Percentiles rank a stretch among this genome's conserved stretches.
Evolutionary conservation across 2,329 filamentous ascomycete species (phyloP).

Genomic region (Cercospora sp.): DNA sequence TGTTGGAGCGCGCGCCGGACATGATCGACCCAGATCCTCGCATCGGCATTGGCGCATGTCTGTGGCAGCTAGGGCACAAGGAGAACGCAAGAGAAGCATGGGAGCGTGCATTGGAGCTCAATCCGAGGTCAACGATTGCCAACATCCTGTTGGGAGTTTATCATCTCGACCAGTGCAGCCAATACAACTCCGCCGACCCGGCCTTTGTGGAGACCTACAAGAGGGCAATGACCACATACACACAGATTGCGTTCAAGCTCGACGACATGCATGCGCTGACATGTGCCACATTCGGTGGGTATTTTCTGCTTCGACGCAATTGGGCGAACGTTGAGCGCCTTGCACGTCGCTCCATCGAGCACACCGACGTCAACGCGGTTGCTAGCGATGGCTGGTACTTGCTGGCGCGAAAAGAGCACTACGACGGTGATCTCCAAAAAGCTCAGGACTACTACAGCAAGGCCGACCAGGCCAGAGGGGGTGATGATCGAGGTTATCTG

Average conservation of each 20-base stretch:
- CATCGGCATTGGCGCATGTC: constrained; percentile 93
- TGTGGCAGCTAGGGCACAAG: constrained; percentile 95
- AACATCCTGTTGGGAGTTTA: constrained; percentile 88
- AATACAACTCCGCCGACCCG: constrained; percentile 77
- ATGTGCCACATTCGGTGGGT: constrained; percentile 84
- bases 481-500: constrained; percentile 84
- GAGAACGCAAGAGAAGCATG: constrained; percentile 88
- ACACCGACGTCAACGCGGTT: constrained; percentile 93
- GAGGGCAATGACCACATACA: constrained; percentile 91
- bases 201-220: constrained; percentile 85
- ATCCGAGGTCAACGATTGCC: constrained; percentile 81
- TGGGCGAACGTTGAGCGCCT: constrained; percentile 80
- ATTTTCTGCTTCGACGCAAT: constrained; percentile 81
- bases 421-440: constrained; percentile 69
- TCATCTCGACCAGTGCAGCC: constrained; percentile 82
- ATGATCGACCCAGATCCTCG: constrained; percentile 90
- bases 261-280: constrained; percentile 89
- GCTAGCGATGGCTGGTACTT: constrained; percentile 98
- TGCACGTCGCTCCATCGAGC: constrained; percentile 89
- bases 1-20: constrained; percentile 79
- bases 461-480: constrained; percentile 88
- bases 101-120: constrained; percentile 81
- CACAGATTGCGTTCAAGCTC: constrained; percentile 87
- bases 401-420: constrained; percentile 87
- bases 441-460: constrained; percentile 85